A percentile compares a stretch with the other conserved stretches of the same genome.
phyloP scores from a whole-genome alignment of 257 asterid genomes.

The Nicotiana undulata region DNA sequence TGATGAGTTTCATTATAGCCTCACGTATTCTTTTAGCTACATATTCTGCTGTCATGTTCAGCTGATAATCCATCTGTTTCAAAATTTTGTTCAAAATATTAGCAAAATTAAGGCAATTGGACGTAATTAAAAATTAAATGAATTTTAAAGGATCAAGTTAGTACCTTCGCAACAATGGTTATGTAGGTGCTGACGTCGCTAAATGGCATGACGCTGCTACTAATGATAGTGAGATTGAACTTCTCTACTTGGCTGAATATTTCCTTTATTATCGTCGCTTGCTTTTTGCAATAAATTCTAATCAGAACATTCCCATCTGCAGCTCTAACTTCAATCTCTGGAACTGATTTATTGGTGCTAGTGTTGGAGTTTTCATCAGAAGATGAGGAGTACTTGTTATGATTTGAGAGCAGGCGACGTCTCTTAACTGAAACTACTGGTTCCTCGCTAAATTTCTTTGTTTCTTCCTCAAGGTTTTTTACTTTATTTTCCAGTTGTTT shows the following conservation, averaged over 20 bases:
- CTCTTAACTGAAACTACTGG: background rate
- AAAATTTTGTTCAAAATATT: background rate
- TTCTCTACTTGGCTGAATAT: constrained; percentile 1
- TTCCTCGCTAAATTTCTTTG: background rate
- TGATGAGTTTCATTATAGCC: background rate
- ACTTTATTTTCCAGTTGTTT: constrained; percentile 4
- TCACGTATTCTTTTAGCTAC: background rate
- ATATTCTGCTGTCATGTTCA: background rate
- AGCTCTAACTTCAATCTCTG: background rate
- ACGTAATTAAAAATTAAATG: background rate
- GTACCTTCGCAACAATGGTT: constrained; percentile 6
- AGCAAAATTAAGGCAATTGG: background rate
- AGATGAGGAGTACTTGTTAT: background rate
- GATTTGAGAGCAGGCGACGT: background rate
- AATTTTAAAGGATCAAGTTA: background rate
- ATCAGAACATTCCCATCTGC: background rate
- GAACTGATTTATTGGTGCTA: background rate
- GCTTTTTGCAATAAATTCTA: constrained; percentile 4
- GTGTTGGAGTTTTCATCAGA: background rate
- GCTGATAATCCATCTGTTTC: constrained; percentile 2
- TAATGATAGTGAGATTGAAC: background rate
- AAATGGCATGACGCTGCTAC: constrained; percentile 5
- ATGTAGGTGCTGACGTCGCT: background rate
- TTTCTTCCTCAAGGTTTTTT: background rate
- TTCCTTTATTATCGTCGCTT: background rate